Conservation (phyloP, 768 basidiomycete genomes). For the Postia placenta region DNA sequence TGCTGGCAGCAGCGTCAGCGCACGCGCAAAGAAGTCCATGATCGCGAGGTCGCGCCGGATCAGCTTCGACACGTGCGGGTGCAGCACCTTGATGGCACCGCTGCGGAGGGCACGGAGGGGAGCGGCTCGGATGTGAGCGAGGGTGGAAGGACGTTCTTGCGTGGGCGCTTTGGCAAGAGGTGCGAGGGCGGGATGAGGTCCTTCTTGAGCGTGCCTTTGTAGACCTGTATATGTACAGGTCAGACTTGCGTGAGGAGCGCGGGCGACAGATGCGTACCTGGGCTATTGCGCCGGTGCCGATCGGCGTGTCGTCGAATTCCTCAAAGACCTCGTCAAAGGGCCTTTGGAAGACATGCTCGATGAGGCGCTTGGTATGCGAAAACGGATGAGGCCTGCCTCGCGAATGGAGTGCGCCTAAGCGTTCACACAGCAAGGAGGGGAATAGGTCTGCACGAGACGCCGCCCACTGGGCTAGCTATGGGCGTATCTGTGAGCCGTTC, state of each 20-base stretch:
- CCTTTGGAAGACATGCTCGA: conserved; percentile 78
- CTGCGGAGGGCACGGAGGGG: conserved; percentile 71
- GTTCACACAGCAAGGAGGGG: conserved; percentile 77
- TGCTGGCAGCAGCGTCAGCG: conserved; percentile 76
- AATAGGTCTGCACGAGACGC: conserved; percentile 93
- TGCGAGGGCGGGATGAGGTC: conserved; percentile 85
- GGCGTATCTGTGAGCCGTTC: not conserved
- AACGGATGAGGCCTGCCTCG: conserved; percentile 78
- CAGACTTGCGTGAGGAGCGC: not conserved
- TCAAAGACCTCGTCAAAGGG: conserved; percentile 89
- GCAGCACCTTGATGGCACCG: conserved; percentile 96
- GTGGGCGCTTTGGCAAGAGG: conserved; percentile 63
- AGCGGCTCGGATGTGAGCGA: conserved; percentile 45
- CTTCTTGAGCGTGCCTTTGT: conserved; percentile 78
- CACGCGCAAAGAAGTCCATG: conserved; percentile 87
- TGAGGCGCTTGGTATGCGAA: conserved; percentile 69
- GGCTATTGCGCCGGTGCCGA: conserved; percentile 98
- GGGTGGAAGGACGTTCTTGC: conserved; percentile 47
- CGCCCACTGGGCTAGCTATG: conserved; percentile 95
- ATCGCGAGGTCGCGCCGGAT: conserved; percentile 90
- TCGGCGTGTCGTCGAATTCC: conserved; percentile 78
- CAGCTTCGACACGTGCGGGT: conserved; percentile 76
- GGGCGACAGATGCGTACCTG: conserved; percentile 42
- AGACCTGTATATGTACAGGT: conserved; percentile 56
- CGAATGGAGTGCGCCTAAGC: conserved; percentile 84